Conservation (phyloP, 352 stramenopile genomes). For the Pythium periplocum region DNA sequence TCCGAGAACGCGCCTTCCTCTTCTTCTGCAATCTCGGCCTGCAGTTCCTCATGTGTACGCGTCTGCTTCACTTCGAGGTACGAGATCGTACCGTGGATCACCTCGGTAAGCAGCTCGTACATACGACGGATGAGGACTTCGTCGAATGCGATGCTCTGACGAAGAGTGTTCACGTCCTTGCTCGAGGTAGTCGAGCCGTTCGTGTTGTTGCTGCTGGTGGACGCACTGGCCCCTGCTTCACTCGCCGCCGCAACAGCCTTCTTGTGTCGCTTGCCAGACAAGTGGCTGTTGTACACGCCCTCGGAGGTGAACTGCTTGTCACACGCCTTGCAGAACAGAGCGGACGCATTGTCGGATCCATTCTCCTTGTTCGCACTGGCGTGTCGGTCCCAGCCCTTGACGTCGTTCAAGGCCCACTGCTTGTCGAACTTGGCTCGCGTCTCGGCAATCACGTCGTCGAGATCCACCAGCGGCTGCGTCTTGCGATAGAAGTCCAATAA, state of each 20-base stretch:
- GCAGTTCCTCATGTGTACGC: constrained; percentile 81
- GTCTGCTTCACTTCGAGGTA: constrained; percentile 87
- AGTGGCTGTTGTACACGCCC: constrained; percentile 65
- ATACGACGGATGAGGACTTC: constrained; percentile 69
- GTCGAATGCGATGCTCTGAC: constrained; percentile 57
- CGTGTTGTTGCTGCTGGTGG: neutral
- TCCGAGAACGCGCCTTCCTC: constrained; percentile 82
- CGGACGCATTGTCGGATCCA: constrained; percentile 1
- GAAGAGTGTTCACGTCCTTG: constrained; percentile 7
- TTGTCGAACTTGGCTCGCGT: constrained; percentile 82
- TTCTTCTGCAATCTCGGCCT: constrained; percentile 82
- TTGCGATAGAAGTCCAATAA: constrained; percentile 84
- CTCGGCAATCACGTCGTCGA: constrained; percentile 82
- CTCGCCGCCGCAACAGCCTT: constrained; percentile 31
- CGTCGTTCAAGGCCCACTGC: constrained; percentile 56
- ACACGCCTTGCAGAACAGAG: constrained; percentile 57
- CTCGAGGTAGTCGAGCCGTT: constrained; percentile 4
- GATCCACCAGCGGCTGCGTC: constrained; percentile 83
- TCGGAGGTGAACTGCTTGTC: constrained; percentile 72
- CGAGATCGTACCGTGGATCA: constrained; percentile 78
- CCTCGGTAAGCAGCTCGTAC: constrained; percentile 76
- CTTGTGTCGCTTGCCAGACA: constrained; percentile 80
- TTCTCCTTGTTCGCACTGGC: neutral
- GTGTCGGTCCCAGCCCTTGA: constrained; percentile 41
- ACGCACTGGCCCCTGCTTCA: neutral